Conservation (phyloP, 192 early-diverging fungal species). For the Rhizoclosmatium sp. region DNA sequence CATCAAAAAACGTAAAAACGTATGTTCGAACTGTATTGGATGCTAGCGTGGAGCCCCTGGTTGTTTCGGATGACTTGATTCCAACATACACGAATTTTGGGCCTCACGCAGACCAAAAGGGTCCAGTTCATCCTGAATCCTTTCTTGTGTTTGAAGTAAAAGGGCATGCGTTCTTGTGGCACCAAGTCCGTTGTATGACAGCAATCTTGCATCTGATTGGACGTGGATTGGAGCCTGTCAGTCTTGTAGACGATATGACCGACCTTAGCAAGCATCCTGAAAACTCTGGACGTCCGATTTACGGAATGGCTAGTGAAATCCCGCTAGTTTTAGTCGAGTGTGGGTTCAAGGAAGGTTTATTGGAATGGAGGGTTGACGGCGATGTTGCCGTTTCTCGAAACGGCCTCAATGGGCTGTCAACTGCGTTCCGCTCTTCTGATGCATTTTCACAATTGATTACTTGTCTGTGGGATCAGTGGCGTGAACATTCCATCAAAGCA, state of each 20-base stretch:
- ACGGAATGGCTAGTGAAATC: slow-evolving; percentile 90
- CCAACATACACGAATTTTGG: slow-evolving; percentile 22
- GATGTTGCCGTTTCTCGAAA: background rate
- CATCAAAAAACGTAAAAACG: slow-evolving; percentile 78
- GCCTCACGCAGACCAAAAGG: background rate
- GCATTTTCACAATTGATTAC: slow-evolving; percentile 20
- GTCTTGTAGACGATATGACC: slow-evolving; percentile 71
- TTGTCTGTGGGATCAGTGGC: slow-evolving; percentile 31
- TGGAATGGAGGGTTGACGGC: slow-evolving; percentile 36
- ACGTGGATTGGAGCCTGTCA: slow-evolving; percentile 76
- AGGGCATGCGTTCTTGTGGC: slow-evolving; percentile 95
- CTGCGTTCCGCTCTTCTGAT: slow-evolving; percentile 14
- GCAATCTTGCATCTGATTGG: slow-evolving; percentile 87
- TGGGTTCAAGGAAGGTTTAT: slow-evolving; percentile 62
- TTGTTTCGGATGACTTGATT: background rate
- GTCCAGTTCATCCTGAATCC: slow-evolving; percentile 29
- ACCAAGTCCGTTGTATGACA: slow-evolving; percentile 98
- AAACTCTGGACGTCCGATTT: slow-evolving; percentile 76
- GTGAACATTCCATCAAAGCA: slow-evolving; percentile 39
- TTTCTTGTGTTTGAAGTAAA: slow-evolving; percentile 79
- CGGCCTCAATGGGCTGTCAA: background rate
- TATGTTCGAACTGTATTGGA: slow-evolving; percentile 79
- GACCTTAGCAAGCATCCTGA: slow-evolving; percentile 63
- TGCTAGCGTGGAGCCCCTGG: slow-evolving; percentile 63
- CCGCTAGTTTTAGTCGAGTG: slow-evolving; percentile 92